phyloP scores from a whole-genome alignment of 495 filamentous ascomycete genomes.

The Pyronema omphalodes region DNA sequence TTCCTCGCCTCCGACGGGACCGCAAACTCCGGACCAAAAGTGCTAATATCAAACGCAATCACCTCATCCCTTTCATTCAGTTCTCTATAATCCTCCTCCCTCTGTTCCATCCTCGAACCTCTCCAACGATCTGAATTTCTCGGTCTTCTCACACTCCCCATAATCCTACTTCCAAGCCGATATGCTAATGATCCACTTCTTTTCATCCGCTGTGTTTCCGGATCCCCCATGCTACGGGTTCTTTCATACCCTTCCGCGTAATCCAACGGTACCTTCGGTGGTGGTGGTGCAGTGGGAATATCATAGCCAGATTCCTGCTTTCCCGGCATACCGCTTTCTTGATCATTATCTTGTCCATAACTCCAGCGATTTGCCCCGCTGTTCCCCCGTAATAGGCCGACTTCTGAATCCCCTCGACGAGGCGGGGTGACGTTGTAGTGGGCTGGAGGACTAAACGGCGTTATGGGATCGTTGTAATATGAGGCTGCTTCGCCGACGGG shows the following conservation, averaged over 20 bases:
- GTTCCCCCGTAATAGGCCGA: no score
- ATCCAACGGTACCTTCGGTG: background rate
- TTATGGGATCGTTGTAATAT: background rate
- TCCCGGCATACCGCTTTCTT: no score
- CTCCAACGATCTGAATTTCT: background rate
- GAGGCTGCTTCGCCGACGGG: background rate
- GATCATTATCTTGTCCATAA: no score
- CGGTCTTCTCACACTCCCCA: background rate
- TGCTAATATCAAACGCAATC: conserved; percentile 15
- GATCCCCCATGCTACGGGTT: background rate
- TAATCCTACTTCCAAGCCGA: background rate
- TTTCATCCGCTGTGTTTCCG: background rate
- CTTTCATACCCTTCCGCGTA: background rate
- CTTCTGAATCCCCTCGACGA: background rate
- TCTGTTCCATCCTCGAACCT: background rate
- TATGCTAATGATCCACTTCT: background rate
- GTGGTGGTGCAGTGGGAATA: background rate
- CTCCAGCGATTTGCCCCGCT: no score
- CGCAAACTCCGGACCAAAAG: conserved; percentile 15
- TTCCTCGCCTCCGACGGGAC: conserved; percentile 15
- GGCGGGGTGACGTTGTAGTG: background rate
- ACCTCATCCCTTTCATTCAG: conserved; percentile 7
- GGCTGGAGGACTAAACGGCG: background rate
- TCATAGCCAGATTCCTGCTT: background rate
- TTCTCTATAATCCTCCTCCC: conserved; percentile 1